These are phyloP conservation scores for Saraca asoca DNA, from an alignment of 331 rosid species.

Conservation along the genomic window DNA sequence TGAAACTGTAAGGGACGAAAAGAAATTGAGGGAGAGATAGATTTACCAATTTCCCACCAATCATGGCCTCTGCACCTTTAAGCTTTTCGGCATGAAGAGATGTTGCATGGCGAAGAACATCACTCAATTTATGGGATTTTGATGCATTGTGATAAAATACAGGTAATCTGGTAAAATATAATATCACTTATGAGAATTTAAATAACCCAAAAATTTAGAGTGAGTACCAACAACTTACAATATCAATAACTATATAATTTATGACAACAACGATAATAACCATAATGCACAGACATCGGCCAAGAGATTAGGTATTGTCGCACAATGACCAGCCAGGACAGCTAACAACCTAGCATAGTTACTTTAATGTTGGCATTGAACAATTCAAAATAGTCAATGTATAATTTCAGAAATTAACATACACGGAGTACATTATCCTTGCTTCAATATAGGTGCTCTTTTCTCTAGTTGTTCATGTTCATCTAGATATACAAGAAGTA, in stretches of 20 bases:
- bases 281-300: background rate
- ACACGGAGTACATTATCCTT: too few species aligned
- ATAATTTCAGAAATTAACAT: too few species aligned
- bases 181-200: background rate
- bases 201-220: constrained; percentile 23
- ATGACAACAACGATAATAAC: background rate
- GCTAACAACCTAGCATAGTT: background rate
- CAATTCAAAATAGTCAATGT: too few species aligned
- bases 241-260: background rate
- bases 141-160: constrained; percentile 54
- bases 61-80: constrained; percentile 55
- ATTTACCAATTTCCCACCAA: constrained; percentile 86
- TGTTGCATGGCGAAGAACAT: constrained; percentile 61
- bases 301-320: background rate
- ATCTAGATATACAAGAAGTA: too few species aligned
- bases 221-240: background rate
- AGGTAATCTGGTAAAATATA: constrained; percentile 62
- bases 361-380: background rate
- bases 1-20: constrained; percentile 1
- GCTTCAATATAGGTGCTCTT: too few species aligned
- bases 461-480: too few species aligned
- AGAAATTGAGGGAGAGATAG: constrained; percentile 5
- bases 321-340: background rate
- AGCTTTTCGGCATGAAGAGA: constrained; percentile 70
- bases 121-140: constrained; percentile 55